Percentiles rank a stretch among this genome's conserved stretches.
Evolutionary conservation across 2,329 filamentous ascomycete genomes (phyloP).

Genomic region (Fusarium vanettenii): DNA sequence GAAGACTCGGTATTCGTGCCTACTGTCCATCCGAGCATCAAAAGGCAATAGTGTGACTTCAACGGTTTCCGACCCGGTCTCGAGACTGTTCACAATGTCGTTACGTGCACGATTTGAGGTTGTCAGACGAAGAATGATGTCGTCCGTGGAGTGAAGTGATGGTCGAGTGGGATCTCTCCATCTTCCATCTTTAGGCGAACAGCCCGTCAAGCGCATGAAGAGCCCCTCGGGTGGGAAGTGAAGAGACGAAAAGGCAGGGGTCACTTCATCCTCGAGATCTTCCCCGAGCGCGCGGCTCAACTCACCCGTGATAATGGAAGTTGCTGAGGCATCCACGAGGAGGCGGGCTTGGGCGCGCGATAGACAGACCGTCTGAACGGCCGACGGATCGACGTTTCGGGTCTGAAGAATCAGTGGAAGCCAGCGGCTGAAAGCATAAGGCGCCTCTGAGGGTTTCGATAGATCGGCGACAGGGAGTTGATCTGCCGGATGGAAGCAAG

Average conservation of each 20-base stretch:
- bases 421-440: conserved; percentile 57
- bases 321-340: conserved; percentile 44
- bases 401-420: conserved; percentile 52
- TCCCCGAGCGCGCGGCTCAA: conserved; percentile 8
- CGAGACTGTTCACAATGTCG: conserved; percentile 45
- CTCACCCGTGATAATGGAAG: conserved; percentile 40
- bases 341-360: conserved; percentile 45
- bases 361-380: conserved; percentile 46
- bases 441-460: conserved; percentile 35
- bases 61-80: conserved; percentile 30
- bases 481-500: conserved; percentile 6
- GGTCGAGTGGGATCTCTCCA: conserved; percentile 32
- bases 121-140: conserved; percentile 52
- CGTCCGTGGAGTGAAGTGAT: conserved; percentile 44
- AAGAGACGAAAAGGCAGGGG: conserved; percentile 38
- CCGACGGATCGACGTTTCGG: conserved; percentile 42
- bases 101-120: conserved; percentile 52
- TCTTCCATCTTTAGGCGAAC: conserved; percentile 57
- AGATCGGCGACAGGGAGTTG: not conserved
- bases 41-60: conserved; percentile 56
- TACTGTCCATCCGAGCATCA: conserved; percentile 51
- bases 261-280: conserved; percentile 41
- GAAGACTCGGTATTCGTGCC: conserved; percentile 57
- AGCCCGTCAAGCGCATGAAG: conserved; percentile 57
- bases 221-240: conserved; percentile 50